Evolutionary conservation across 2,329 filamentous ascomycete genomes (phyloP).

Genomic region (Cryphonectria nitschkei): DNA sequence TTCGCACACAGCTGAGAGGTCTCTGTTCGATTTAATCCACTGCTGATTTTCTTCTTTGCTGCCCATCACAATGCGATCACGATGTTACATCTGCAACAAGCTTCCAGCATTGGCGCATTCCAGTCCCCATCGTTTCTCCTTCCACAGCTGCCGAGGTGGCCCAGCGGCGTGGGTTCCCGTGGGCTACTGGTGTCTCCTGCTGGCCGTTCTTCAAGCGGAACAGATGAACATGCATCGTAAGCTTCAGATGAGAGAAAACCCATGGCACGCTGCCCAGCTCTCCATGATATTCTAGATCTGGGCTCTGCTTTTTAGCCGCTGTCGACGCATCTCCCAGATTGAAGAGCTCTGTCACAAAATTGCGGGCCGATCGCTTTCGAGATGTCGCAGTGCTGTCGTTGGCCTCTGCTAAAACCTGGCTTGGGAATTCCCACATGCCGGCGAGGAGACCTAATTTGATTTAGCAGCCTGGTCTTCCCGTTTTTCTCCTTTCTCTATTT

Average conservation of each 20-base stretch:
- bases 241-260: constrained; percentile 60
- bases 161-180: constrained; percentile 38
- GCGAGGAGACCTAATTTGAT: constrained; percentile 47
- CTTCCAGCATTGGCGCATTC: constrained; percentile 62
- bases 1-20: not conserved
- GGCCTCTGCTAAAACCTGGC: constrained; percentile 41
- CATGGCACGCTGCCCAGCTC: constrained; percentile 59
- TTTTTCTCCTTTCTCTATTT: not conserved
- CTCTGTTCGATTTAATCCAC: not conserved
- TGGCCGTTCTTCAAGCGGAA: constrained; percentile 44
- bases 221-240: constrained; percentile 61
- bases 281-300: constrained; percentile 38
- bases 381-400: constrained; percentile 36
- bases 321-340: constrained; percentile 16
- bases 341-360: constrained; percentile 40
- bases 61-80: not conserved
- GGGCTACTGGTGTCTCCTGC: not conserved
- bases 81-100: constrained; percentile 37
- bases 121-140: constrained; percentile 59
- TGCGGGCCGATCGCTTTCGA: constrained; percentile 43
- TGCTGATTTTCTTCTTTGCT: not conserved
- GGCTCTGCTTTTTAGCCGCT: not conserved
- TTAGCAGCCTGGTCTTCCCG: not conserved
- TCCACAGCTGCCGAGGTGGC: constrained; percentile 47
- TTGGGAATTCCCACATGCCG: constrained; percentile 61